Percentiles rank a stretch among this genome's conserved stretches.
Conservation (phyloP, 768 basidiomycete genomes). For the Phlebiopsis gigantea region DNA sequence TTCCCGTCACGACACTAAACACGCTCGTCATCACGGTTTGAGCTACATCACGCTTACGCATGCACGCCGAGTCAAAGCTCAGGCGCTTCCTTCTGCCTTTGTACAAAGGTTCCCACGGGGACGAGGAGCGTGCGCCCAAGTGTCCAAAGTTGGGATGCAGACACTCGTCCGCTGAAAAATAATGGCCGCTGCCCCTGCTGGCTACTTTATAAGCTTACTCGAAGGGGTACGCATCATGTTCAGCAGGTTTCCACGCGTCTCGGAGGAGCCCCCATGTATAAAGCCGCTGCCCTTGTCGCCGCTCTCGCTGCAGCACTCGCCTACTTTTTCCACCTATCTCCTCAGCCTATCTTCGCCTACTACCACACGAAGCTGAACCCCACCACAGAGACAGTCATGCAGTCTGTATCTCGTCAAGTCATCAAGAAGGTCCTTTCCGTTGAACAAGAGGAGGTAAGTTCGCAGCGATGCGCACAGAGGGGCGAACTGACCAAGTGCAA, state of each 20-base stretch:
- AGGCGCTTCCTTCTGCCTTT: not conserved
- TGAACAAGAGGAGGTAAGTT: constrained; percentile 61
- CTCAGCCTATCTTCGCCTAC: not conserved
- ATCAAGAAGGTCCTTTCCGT: constrained; percentile 72
- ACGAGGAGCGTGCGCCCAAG: not conserved
- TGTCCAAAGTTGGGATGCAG: not conserved
- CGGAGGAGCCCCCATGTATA: constrained; percentile 17
- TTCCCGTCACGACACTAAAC: not conserved
- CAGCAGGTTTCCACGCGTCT: constrained; percentile 4
- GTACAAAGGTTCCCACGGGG: not conserved
- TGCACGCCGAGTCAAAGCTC: not conserved
- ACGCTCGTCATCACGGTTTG: not conserved
- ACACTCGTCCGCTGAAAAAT: constrained; percentile 5
- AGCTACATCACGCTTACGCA: not conserved
- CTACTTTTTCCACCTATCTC: constrained; percentile 7
- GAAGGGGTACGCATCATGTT: not conserved
- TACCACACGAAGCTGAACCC: not conserved
- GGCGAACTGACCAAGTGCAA: not conserved
- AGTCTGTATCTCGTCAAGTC: constrained; percentile 57
- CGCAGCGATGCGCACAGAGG: not conserved
- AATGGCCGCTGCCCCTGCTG: not conserved
- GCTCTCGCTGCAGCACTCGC: constrained; percentile 11
- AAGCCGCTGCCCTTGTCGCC: constrained; percentile 9
- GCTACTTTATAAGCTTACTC: constrained; percentile 6
- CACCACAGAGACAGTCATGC: constrained; percentile 24